These are phyloP conservation scores for Trichocladium uniseriatum DNA, from an alignment of 495 filamentous ascomycete species.

Conservation along the genomic window DNA sequence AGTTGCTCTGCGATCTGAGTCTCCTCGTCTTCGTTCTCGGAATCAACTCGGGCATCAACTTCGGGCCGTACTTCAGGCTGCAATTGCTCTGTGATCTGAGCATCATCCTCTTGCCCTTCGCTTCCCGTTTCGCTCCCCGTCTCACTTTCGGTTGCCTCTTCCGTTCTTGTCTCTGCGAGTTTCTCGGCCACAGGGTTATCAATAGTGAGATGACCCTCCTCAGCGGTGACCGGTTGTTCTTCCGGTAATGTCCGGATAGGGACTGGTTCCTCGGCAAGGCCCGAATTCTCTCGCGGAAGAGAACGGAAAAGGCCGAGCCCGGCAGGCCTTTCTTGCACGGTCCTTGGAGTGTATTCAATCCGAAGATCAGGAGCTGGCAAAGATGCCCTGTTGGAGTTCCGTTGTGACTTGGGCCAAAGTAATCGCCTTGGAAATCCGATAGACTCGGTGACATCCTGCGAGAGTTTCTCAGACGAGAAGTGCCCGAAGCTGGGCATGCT, in stretches of 20 bases:
- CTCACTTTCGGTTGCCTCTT: background rate
- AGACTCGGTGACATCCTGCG: slow-evolving; percentile 5
- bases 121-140: too few relatives aligned
- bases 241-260: background rate
- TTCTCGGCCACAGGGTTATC: background rate
- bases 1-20: too few relatives aligned
- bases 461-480: slow-evolving; percentile 15
- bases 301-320: background rate
- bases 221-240: background rate
- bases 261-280: background rate
- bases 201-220: background rate
- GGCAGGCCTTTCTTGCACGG: background rate
- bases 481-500: slow-evolving; percentile 10
- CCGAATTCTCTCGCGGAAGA: background rate
- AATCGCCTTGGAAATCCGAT: slow-evolving; percentile 12
- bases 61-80: too few relatives aligned
- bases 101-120: too few relatives aligned
- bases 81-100: too few relatives aligned
- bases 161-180: background rate
- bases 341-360: background rate
- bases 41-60: too few relatives aligned
- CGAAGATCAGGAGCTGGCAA: background rate
- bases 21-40: too few relatives aligned
- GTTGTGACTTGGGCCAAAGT: slow-evolving; percentile 19
- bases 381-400: background rate